These are phyloP conservation scores for Coemansia sp. DNA, from an alignment of 192 early-diverging fungal species.

Conservation along the genomic window DNA sequence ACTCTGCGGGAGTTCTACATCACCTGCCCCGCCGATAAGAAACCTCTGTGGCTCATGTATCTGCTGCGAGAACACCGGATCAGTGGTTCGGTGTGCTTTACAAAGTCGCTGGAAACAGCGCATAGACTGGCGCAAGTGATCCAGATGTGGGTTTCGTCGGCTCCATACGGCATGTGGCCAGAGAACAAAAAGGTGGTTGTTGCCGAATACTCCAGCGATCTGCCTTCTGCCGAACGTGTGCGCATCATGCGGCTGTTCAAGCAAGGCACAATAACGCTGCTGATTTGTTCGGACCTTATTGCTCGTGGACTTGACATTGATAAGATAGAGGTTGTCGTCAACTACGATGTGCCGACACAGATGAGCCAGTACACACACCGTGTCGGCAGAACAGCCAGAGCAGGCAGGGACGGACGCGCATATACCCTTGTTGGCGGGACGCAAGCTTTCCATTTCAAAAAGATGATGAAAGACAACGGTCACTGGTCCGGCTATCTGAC, in stretches of 20 bases:
- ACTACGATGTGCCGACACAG: constrained; percentile 82
- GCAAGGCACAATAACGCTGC: constrained; percentile 63
- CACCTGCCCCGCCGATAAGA: constrained; percentile 62
- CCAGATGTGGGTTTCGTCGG: constrained; percentile 57
- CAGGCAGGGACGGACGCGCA: constrained; percentile 77
- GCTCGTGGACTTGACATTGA: constrained; percentile 90
- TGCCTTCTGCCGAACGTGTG: constrained; percentile 61
- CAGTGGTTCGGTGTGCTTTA: constrained; percentile 76
- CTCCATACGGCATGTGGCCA: constrained; percentile 23
- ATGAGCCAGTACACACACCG: constrained; percentile 91
- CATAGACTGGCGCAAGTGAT: constrained; percentile 76
- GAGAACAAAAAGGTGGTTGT: constrained; percentile 33
- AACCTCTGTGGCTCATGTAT: constrained; percentile 85
- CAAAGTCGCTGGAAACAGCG: constrained; percentile 87
- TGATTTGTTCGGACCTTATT: constrained; percentile 85
- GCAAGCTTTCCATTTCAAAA: constrained; percentile 71
- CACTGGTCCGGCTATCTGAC: constrained; percentile 60
- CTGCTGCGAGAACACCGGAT: constrained; percentile 67
- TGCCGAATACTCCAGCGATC: constrained; percentile 77
- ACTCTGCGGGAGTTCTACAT: constrained; percentile 74
- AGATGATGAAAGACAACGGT: constrained; percentile 65
- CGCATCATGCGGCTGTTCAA: constrained; percentile 66
- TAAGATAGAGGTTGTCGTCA: constrained; percentile 74
- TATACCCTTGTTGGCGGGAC: constrained; percentile 71
- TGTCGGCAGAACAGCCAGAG: constrained; percentile 88